Evolutionary conservation across 2,329 filamentous ascomycete species (phyloP).

Genomic region (Nigrospora osmanthi): DNA sequence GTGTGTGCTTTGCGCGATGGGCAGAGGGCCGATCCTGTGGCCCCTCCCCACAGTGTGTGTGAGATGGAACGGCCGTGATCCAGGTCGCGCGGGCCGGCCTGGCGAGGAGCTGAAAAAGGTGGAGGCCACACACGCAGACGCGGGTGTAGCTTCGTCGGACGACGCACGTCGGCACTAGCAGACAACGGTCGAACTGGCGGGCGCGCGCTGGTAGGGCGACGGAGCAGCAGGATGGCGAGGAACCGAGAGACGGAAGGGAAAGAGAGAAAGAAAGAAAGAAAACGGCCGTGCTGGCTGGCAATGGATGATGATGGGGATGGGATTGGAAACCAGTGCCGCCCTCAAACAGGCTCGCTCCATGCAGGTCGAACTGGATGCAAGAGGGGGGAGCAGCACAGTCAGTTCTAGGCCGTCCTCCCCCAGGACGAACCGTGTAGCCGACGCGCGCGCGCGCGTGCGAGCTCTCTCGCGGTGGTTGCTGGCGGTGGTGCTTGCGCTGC

Average conservation of each 20-base stretch:
- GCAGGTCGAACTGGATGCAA: too few species aligned
- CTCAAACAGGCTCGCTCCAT: too few species aligned
- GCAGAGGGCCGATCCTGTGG: neutral
- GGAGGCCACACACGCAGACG: neutral
- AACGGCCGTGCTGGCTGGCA: too few species aligned
- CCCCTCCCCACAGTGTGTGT: conserved; percentile 1
- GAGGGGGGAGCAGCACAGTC: too few species aligned
- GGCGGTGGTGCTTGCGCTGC: too few species aligned
- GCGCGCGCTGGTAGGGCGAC: conserved; percentile 14
- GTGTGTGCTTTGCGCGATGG: neutral
- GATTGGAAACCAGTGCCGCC: too few species aligned
- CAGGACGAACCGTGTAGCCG: too few species aligned
- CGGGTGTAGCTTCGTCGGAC: conserved; percentile 14
- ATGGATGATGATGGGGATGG: too few species aligned
- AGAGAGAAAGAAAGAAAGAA: neutral
- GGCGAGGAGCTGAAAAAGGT: neutral
- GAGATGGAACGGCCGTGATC: conserved; percentile 16
- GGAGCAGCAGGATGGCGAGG: conserved; percentile 3
- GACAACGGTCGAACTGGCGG: conserved; percentile 13
- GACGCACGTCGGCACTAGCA: conserved; percentile 19
- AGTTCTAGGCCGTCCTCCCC: too few species aligned
- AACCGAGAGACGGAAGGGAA: neutral
- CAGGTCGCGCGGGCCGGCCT: conserved; percentile 14
- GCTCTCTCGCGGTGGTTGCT: too few species aligned
- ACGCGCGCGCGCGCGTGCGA: too few species aligned